Percentiles rank a stretch among this genome's conserved stretches.
phyloP scores from a whole-genome alignment of 768 basidiomycete species.

The Naganishia kalamii region DNA sequence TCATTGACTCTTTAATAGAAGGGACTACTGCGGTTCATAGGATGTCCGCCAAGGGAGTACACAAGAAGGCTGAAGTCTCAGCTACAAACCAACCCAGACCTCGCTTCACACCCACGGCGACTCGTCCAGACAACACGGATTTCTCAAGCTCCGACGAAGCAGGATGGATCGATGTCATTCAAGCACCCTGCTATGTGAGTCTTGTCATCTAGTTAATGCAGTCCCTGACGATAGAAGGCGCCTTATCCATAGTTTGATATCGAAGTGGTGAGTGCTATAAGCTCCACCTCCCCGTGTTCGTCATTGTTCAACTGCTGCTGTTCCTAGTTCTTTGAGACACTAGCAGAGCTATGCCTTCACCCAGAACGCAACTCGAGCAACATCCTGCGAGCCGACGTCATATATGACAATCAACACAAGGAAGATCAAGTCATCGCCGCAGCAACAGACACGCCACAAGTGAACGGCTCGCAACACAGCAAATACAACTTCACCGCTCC shows the following conservation, averaged over 20 bases:
- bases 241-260: not conserved
- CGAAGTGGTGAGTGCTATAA: not conserved
- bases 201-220: not conserved
- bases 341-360: constrained; percentile 70
- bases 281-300: not conserved
- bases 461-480: not conserved
- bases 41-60: not conserved
- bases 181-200: constrained; percentile 13
- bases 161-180: constrained; percentile 23
- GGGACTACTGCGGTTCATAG: too few species aligned
- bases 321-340: constrained; percentile 63
- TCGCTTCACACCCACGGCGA: constrained; percentile 1
- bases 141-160: constrained; percentile 10
- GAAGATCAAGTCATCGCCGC: constrained; percentile 38
- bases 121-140: not conserved
- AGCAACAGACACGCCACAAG: not conserved
- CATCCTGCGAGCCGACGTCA: constrained; percentile 73
- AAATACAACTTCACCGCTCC: constrained; percentile 14
- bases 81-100: not conserved
- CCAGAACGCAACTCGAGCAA: constrained; percentile 90
- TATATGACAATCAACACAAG: constrained; percentile 37
- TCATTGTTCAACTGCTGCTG: not conserved
- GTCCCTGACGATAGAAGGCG: not conserved
- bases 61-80: not conserved
- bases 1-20: too few species aligned